Evolutionary conservation across 1,284 basidiomycete species (phyloP), one percentile per base, ranked within the genome.

Genomic region (Exobasidium cylindrosporum): DNA sequence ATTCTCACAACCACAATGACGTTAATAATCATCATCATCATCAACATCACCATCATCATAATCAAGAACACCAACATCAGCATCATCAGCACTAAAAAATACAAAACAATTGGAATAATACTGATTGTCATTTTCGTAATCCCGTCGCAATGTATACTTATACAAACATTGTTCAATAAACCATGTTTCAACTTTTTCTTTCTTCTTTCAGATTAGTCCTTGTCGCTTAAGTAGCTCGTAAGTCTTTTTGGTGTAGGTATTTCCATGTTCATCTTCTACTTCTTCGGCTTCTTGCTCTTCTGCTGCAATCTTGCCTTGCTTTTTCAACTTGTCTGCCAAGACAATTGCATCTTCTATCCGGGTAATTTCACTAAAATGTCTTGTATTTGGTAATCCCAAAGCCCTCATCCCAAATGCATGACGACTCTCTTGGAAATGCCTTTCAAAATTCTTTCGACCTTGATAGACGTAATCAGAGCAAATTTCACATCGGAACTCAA

Each of bases 361-460:
- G 23, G 94, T 98, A 67, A 99, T 97, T 81, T 97, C 95, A 75
- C 96, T 91, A 84, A 98, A 99, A 82, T 99, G 96, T 80, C 95
- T 95, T 1, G 94, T 97, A 73, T 97, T 98, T 0, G 96, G 96
- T 67, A 99, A 83, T 17, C 96, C 96, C 30, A 99, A 84, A 3
- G 96, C 95, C 45, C 93, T 88, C 92, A 99, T 97, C 30, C 95
- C 96, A 72, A 97, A 98, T 1, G 95, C 91, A 82, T 99, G 96
- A 60, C 94, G 85, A 43, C 91, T 90, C 84, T 98, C 96, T 85
- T 91, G 82, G 83, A 95, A 94, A 82, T 95, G 92, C 59, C 91
- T 85, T 76, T 95, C 47, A 50, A 58, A 58, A 29, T 58, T 58
- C 49, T 58, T 58, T 23, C 57, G 85, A 69, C 94, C 94, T 88